Evolutionary conservation across 352 stramenopile species (phyloP).

Genomic region (Phytopythium mirpurense): DNA sequence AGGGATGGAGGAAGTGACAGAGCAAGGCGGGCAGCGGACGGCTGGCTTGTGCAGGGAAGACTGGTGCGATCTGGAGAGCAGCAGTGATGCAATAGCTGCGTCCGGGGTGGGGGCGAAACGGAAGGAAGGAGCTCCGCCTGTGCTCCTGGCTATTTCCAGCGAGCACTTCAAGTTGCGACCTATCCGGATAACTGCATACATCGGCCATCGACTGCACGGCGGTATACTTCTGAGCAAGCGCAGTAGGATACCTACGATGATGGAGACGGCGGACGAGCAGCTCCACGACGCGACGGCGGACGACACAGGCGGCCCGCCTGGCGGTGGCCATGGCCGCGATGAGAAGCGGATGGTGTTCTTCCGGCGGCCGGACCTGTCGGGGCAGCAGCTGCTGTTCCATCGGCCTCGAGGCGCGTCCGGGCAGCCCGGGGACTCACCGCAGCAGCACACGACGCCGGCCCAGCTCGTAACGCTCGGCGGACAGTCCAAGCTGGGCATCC

Average conservation of each 20-base stretch:
- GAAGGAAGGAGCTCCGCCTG: no score
- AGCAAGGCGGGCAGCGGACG: no score
- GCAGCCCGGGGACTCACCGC: background rate
- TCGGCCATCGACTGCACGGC: background rate
- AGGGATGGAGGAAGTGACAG: no score
- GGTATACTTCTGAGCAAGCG: background rate
- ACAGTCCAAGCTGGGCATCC: constrained; percentile 33
- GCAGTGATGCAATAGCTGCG: background rate
- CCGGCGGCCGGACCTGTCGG: constrained; percentile 36
- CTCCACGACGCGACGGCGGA: constrained; percentile 10
- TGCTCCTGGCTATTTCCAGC: constrained; percentile 1
- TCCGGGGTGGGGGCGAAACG: background rate
- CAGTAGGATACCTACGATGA: constrained; percentile 1
- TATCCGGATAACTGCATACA: background rate
- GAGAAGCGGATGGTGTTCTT: constrained; percentile 41
- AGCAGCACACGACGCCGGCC: constrained; percentile 20
- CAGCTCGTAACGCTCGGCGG: constrained; percentile 49
- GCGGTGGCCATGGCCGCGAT: constrained; percentile 5
- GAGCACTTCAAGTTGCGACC: background rate
- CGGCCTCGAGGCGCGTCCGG: constrained; percentile 5
- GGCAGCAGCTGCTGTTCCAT: constrained; percentile 37
- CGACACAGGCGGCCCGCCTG: background rate
- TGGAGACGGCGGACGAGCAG: constrained; percentile 27
- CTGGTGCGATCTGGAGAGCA: background rate
- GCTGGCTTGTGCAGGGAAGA: background rate